A percentile compares a stretch with the other conserved stretches of the same genome.
Conservation (phyloP, 352 stramenopile species). For the Pythium rhizo-oryzae region DNA sequence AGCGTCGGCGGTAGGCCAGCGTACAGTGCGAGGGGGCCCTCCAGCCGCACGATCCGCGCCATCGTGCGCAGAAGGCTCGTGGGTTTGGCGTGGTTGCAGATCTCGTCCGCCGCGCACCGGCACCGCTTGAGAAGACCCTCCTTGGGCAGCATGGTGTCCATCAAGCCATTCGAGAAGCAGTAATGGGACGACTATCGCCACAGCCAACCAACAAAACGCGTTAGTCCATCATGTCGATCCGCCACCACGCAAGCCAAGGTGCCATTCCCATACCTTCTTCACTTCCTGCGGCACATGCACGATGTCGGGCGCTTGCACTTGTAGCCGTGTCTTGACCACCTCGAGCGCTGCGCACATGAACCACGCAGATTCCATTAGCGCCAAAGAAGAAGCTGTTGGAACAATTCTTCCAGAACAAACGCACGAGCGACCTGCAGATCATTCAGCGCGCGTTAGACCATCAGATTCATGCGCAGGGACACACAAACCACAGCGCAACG, state of each 20-base stretch:
- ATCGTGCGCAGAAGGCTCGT: conserved; percentile 67
- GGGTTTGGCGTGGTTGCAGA: conserved; percentile 42
- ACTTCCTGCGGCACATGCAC: conserved; percentile 48
- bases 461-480: neutral
- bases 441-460: conserved; percentile 10
- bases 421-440: conserved; percentile 64
- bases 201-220: neutral
- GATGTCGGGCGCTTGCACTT: conserved; percentile 70
- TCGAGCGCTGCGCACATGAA: conserved; percentile 54
- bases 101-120: conserved; percentile 51
- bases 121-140: conserved; percentile 53
- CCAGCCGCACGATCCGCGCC: conserved; percentile 59
- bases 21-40: conserved; percentile 71
- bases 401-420: conserved; percentile 10
- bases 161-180: conserved; percentile 80
- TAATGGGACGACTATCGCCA: conserved; percentile 62
- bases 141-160: conserved; percentile 82
- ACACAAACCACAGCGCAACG: neutral
- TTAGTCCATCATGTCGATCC: neutral
- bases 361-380: conserved; percentile 3
- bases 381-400: conserved; percentile 3
- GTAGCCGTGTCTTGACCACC: conserved; percentile 84
- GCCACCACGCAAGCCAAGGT: neutral
- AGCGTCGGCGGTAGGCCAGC: conserved; percentile 89
- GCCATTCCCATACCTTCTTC: conserved; percentile 39